Evolutionary conservation across 306 rosid species (phyloP).

Genomic region (Rubus parviflorus): DNA sequence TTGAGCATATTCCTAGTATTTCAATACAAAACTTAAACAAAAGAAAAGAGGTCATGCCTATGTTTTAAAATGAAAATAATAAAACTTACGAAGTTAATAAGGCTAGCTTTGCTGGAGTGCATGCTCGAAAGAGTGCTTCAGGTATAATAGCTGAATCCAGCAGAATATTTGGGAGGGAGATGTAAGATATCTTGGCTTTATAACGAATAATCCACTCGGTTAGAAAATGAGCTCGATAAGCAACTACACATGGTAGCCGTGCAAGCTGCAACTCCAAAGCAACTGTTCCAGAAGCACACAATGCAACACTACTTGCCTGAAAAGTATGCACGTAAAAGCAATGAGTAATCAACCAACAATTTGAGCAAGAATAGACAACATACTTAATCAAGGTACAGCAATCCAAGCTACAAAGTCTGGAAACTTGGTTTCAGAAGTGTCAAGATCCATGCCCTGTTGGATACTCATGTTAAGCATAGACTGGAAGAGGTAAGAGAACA

Average conservation of each 20-base stretch:
- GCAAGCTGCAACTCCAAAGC: slow-evolving; percentile 86
- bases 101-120: slow-evolving; percentile 59
- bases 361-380: slow-evolving; percentile 3
- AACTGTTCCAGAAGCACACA: slow-evolving; percentile 91
- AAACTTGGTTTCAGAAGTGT: background rate
- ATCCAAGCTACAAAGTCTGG: no score
- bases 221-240: slow-evolving; percentile 82
- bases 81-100: slow-evolving; percentile 48
- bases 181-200: slow-evolving; percentile 63
- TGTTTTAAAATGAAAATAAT: background rate
- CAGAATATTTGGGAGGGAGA: slow-evolving; percentile 88
- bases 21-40: background rate
- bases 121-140: slow-evolving; percentile 70
- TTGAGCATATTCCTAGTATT: slow-evolving; percentile 1
- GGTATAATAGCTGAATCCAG: slow-evolving; percentile 70
- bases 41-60: background rate
- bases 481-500: background rate
- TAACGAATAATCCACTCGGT: slow-evolving; percentile 70
- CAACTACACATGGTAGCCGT: slow-evolving; percentile 75
- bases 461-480: background rate
- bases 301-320: slow-evolving; percentile 84
- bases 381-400: background rate
- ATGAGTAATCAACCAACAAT: background rate
- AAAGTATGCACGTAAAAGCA: slow-evolving; percentile 28
- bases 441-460: background rate